These are phyloP conservation scores for Amylostereum chailletii DNA, from an alignment of 1,284 basidiomycete genomes.

Conservation along the genomic window DNA sequence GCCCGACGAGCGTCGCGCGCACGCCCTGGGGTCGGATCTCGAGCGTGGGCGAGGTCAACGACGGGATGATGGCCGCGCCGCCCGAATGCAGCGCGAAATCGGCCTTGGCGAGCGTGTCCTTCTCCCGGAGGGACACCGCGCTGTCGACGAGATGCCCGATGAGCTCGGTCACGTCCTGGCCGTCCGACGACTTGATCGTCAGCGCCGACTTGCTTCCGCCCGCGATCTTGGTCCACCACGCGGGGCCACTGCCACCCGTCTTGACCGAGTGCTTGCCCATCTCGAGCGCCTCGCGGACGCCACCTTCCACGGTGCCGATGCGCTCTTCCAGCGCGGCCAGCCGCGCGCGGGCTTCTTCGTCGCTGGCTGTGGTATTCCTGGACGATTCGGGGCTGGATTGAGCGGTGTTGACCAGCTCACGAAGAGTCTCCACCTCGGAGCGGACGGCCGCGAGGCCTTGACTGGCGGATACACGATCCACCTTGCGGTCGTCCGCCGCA, in stretches of 20 bases:
- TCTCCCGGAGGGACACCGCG: constrained; percentile 55
- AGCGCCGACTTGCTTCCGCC: constrained; percentile 33
- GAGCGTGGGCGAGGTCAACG: constrained; percentile 72
- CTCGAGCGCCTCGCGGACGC: constrained; percentile 64
- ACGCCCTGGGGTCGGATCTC: constrained; percentile 48
- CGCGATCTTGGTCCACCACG: constrained; percentile 54
- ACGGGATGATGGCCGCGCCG: constrained; percentile 76
- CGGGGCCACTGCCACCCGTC: constrained; percentile 26
- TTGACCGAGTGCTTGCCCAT: constrained; percentile 42
- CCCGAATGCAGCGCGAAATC: constrained; percentile 85
- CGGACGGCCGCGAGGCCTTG: constrained; percentile 40
- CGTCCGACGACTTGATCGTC: constrained; percentile 67
- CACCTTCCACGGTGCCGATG: constrained; percentile 56
- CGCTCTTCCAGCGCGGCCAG: constrained; percentile 53
- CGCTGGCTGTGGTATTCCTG: constrained; percentile 20
- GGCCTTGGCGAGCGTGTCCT: constrained; percentile 72
- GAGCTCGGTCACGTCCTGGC: constrained; percentile 66
- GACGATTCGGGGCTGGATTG: constrained; percentile 20
- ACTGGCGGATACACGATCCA: constrained; percentile 34
- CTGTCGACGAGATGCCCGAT: constrained; percentile 70
- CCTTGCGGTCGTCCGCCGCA: constrained; percentile 43
- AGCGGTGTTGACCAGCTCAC: constrained; percentile 36
- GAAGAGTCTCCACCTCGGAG: constrained; percentile 46
- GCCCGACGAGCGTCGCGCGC: constrained; percentile 35
- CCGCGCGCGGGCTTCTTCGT: constrained; percentile 49